Percentiles rank a stretch among this genome's conserved stretches.
Evolutionary conservation across 805 yeast species (phyloP).

Genomic region (Candida golubevii): DNA sequence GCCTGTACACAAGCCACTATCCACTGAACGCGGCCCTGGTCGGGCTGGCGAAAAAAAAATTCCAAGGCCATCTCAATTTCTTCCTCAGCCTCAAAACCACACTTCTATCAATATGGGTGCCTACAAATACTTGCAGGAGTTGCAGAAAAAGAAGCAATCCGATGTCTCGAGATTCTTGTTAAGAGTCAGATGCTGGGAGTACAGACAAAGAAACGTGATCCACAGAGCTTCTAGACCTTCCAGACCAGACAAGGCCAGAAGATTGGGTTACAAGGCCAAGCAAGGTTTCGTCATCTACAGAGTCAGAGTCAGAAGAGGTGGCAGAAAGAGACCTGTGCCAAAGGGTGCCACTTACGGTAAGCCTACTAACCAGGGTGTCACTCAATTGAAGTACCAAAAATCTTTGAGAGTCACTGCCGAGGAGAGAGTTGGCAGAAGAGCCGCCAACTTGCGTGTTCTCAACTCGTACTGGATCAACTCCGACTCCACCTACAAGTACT

Average conservation of each 20-base stretch:
- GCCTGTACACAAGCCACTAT: too few species aligned
- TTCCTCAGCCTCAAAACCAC: not conserved
- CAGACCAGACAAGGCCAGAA: constrained; percentile 99
- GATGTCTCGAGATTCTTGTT: constrained; percentile 98
- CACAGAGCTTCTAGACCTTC: constrained; percentile 99
- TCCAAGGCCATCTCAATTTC: not conserved
- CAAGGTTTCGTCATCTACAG: constrained; percentile 99
- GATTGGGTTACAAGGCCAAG: constrained; percentile 99
- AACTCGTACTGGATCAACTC: constrained; percentile 99
- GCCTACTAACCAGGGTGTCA: constrained; percentile 99
- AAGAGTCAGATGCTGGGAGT: constrained; percentile 99
- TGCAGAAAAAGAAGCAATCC: constrained; percentile 99
- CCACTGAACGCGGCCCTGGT: too few species aligned
- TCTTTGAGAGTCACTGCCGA: constrained; percentile 97
- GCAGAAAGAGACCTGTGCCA: constrained; percentile 99
- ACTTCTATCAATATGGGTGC: constrained; percentile 77
- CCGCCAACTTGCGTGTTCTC: constrained; percentile 97
- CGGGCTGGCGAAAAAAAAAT: not conserved
- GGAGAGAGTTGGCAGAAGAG: constrained; percentile 99
- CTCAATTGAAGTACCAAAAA: constrained; percentile 99
- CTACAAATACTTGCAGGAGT: constrained; percentile 98
- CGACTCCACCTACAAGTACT: constrained; percentile 99
- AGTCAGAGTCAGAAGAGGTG: constrained; percentile 99
- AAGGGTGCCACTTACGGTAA: constrained; percentile 99
- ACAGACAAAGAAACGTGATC: constrained; percentile 97